phyloP scores from a whole-genome alignment of 139 green algal genomes.

The Volvox africanus region DNA sequence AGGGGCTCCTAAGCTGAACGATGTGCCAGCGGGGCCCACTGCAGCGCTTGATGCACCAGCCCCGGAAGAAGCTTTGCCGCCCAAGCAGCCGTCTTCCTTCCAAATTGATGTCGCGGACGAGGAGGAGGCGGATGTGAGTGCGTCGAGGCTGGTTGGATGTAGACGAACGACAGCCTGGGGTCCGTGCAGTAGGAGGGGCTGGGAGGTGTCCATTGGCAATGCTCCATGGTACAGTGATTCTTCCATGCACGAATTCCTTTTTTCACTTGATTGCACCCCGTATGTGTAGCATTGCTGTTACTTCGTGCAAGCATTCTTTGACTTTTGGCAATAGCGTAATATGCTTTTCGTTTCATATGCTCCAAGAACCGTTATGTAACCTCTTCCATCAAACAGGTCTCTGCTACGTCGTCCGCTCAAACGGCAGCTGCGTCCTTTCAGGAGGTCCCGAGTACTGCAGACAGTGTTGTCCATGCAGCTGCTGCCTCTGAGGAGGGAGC shows the following conservation, averaged over 20 bases:
- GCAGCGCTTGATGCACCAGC: not conserved
- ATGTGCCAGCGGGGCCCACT: not conserved
- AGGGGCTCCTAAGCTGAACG: not conserved
- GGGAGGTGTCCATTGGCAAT: too few species aligned
- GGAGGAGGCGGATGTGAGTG: constrained; percentile 5
- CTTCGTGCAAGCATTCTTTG: too few species aligned
- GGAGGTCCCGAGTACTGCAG: not conserved
- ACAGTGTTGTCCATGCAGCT: not conserved
- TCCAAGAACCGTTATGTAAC: too few species aligned
- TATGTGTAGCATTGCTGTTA: too few species aligned
- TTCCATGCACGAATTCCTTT: too few species aligned
- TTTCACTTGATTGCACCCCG: too few species aligned
- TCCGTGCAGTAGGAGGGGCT: too few species aligned
- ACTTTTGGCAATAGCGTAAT: too few species aligned
- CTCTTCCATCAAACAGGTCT: not conserved
- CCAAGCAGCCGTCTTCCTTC: constrained; percentile 3
- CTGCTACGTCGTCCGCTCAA: not conserved
- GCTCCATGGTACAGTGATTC: too few species aligned
- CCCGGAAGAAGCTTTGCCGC: not conserved
- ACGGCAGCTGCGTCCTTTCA: not conserved
- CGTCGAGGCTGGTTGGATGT: not conserved
- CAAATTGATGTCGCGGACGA: constrained; percentile 31
- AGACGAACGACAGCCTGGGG: too few species aligned
- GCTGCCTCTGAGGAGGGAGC: not conserved
- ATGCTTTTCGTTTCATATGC: too few species aligned